A percentile compares a stretch with the other conserved stretches of the same genome.
Evolutionary conservation across 176 grass and related monocot genomes (phyloP).

Genomic region (Musa troglodytarum): DNA sequence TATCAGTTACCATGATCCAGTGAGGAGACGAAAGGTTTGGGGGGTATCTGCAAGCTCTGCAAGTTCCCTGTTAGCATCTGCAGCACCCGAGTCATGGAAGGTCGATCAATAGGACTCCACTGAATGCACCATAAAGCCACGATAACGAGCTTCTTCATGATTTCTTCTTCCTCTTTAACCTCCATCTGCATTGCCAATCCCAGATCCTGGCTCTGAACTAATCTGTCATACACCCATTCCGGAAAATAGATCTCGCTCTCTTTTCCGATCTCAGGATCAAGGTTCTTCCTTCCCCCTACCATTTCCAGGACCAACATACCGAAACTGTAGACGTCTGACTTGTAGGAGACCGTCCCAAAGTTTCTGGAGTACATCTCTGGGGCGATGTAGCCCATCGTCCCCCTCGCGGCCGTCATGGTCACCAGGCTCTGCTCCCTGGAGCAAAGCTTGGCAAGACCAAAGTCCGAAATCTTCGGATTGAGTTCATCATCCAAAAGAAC

Average conservation of each 20-base stretch:
- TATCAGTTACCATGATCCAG: too few relatives aligned
- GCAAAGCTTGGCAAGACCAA: slow-evolving; percentile 5
- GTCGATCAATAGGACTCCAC: too few relatives aligned
- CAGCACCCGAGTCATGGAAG: too few relatives aligned
- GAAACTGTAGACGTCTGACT: slow-evolving; percentile 1
- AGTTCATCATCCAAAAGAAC: not conserved
- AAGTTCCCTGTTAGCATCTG: too few relatives aligned
- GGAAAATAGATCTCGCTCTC: slow-evolving; percentile 7
- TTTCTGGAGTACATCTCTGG: slow-evolving; percentile 11
- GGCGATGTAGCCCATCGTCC: slow-evolving; percentile 7
- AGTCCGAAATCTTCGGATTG: slow-evolving; percentile 7
- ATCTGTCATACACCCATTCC: not conserved
- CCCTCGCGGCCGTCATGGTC: slow-evolving; percentile 7
- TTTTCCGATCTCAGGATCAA: not conserved
- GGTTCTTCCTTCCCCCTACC: slow-evolving; percentile 1
- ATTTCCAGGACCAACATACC: slow-evolving; percentile 8
- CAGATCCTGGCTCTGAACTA: not conserved
- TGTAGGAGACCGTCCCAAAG: slow-evolving; percentile 6
- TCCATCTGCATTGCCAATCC: not conserved
- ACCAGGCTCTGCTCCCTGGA: slow-evolving; percentile 3
- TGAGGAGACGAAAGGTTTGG: too few relatives aligned
- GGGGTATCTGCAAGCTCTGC: too few relatives aligned
- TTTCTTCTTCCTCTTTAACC: not conserved
- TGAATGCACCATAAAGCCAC: not conserved
- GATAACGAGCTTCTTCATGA: not conserved